Base-by-base conservation (phyloP, 768 basidiomycete species). In the Gautieria morchelliformis region DNA sequence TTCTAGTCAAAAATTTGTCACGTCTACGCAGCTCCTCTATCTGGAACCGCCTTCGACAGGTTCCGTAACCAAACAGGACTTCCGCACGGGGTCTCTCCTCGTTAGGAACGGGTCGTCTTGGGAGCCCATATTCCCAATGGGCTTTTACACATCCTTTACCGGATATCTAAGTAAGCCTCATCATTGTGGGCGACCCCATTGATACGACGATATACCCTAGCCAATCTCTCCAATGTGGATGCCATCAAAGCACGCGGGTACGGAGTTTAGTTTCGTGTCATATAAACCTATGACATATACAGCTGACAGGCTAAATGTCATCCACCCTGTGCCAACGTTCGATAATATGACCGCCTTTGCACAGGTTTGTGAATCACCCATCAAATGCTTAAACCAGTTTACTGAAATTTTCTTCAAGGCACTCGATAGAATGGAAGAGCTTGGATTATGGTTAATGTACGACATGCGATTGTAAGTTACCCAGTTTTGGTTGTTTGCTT, bases 361-460 rank as follows among this genome's bases (percentile, higher is more conserved):
- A 37, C 58, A 73, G 50, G 80, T 87, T 9, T 6, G 20, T 6
- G 11, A 24, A 8, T 9, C 45, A 27, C 35, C 19, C 35, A 3
- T 37, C 35, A 37, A 37, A 14, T 50, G 3, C 44, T 9, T 5
- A 55, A 22, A 24, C 17, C 27, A 14, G 12, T 6, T 30, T 42
- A 19, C 20, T 49, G 9, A 33, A 19, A 47, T 39, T 5, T 35
- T 40, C 27, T 22, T 9, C 2, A 19, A 57, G 56, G 45, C 56
- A 27, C 64, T 89, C 7, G 83, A 88, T 63, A 71, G 76, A 44
- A 87, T 89, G 84, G 81, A 89, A 66, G 77, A 84, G 59, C 80
- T 83, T 0, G 80, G 78, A 0, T 60, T 82, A 3, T 91, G 85
- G 64, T 74, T 90, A 55, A 89, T 90, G 81, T 92, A 91, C 61